Conservation (phyloP, 305 asterid species). For the Euphrasia arctica region DNA sequence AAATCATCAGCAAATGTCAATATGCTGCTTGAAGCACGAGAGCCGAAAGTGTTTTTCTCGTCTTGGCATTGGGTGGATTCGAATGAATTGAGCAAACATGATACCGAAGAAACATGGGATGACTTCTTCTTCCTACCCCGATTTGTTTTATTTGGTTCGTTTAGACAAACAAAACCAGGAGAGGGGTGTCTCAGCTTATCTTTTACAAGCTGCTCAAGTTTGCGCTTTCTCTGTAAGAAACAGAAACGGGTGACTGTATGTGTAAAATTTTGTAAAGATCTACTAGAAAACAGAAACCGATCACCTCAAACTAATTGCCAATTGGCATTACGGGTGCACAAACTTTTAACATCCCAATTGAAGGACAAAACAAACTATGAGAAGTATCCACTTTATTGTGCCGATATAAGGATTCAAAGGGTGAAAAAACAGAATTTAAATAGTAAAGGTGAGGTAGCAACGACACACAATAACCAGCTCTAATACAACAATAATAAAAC, state of each 20-base stretch:
- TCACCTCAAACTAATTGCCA: neutral
- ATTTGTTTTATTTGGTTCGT: slow-evolving; percentile 33
- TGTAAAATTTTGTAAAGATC: slow-evolving; percentile 14
- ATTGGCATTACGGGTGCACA: no score
- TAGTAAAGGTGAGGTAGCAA: no score
- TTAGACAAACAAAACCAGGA: slow-evolving; percentile 31
- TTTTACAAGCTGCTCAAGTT: slow-evolving; percentile 52
- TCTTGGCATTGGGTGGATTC: slow-evolving; percentile 35
- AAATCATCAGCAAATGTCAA: slow-evolving; percentile 36
- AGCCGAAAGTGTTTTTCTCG: slow-evolving; percentile 28
- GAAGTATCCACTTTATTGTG: no score
- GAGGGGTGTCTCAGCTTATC: slow-evolving; percentile 40
- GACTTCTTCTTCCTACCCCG: slow-evolving; percentile 34
- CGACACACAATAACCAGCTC: slow-evolving; percentile 18
- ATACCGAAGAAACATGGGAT: slow-evolving; percentile 45
- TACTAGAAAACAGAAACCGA: slow-evolving; percentile 5
- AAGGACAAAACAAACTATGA: no score
- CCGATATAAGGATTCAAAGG: no score
- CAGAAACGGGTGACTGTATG: slow-evolving; percentile 18
- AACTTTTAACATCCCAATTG: no score
- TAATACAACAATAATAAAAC: slow-evolving; percentile 1
- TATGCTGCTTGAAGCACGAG: slow-evolving; percentile 45
- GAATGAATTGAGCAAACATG: slow-evolving; percentile 47
- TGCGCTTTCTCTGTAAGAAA: slow-evolving; percentile 58
- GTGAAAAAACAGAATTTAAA: no score